Evolutionary conservation across 768 basidiomycete species (phyloP).

Genomic region (Lentinula lateritia): DNA sequence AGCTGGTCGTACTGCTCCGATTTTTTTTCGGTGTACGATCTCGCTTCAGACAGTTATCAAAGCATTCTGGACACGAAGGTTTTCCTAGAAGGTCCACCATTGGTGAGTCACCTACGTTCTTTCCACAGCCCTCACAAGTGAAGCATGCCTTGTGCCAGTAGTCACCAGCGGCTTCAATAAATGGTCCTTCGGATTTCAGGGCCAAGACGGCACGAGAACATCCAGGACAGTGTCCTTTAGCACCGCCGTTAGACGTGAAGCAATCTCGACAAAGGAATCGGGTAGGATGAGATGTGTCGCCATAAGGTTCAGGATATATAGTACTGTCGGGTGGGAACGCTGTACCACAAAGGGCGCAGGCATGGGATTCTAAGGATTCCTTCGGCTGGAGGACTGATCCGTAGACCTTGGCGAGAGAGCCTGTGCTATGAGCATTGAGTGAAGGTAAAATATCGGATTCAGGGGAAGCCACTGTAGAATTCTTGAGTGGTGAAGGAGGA

Average conservation of each 20-base stretch:
- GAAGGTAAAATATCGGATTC: constrained; percentile 60
- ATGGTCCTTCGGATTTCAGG: constrained; percentile 73
- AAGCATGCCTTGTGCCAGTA: constrained; percentile 86
- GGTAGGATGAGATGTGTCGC: constrained; percentile 22
- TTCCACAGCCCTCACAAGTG: constrained; percentile 65
- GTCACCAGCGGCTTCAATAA: constrained; percentile 61
- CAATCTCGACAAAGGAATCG: constrained; percentile 74
- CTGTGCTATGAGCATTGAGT: constrained; percentile 38
- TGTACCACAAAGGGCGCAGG: constrained; percentile 59
- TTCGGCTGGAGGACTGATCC: constrained; percentile 80
- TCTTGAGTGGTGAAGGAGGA: constrained; percentile 56
- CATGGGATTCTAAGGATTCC: constrained; percentile 63
- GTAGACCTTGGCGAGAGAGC: constrained; percentile 67
- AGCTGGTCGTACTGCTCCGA: constrained; percentile 15
- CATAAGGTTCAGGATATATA: constrained; percentile 70
- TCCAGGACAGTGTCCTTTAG: constrained; percentile 64
- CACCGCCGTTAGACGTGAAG: constrained; percentile 67
- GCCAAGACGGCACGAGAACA: constrained; percentile 71
- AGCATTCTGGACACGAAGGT: constrained; percentile 77
- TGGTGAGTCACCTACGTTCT: constrained; percentile 66
- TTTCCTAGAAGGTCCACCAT: constrained; percentile 81
- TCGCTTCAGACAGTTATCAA: constrained; percentile 67
- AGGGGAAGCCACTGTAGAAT: constrained; percentile 44
- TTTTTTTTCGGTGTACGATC: constrained; percentile 41
- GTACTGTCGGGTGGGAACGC: constrained; percentile 79